Evolutionary conservation across 2,329 filamentous ascomycete genomes (phyloP).

Genomic region (Xylariaceae sp.): DNA sequence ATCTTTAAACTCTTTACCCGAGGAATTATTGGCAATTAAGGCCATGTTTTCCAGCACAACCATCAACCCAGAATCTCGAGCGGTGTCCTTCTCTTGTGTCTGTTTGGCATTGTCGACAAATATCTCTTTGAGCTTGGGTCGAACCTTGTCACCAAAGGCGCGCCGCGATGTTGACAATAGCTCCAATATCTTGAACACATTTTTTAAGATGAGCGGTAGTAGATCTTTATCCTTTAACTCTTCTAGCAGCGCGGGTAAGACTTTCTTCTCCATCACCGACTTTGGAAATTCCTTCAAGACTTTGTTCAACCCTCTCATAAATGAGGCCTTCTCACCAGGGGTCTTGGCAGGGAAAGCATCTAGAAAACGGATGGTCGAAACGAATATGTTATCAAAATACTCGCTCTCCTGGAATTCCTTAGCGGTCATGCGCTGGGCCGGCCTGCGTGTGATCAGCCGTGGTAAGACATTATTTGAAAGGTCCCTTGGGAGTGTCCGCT

Average conservation of each 20-base stretch:
- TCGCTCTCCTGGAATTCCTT: constrained; percentile 91
- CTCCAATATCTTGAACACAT: constrained; percentile 85
- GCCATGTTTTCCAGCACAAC: constrained; percentile 82
- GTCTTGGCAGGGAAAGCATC: constrained; percentile 91
- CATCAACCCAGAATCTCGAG: constrained; percentile 87
- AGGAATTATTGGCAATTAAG: constrained; percentile 74
- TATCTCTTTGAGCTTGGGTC: constrained; percentile 79
- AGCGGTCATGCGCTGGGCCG: constrained; percentile 83
- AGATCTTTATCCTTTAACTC: constrained; percentile 92
- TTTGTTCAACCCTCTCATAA: constrained; percentile 82
- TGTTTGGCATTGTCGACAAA: constrained; percentile 65
- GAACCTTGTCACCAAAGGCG: constrained; percentile 78
- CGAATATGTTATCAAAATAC: constrained; percentile 95
- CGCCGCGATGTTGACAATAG: constrained; percentile 74
- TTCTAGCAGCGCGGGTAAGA: constrained; percentile 83
- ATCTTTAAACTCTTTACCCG: constrained; percentile 92
- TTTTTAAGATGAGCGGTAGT: constrained; percentile 80
- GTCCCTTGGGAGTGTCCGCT: constrained; percentile 75
- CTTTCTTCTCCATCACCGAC: constrained; percentile 90
- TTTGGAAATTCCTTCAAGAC: constrained; percentile 91
- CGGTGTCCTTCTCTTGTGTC: constrained; percentile 70
- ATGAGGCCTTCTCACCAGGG: constrained; percentile 83
- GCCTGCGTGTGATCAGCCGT: constrained; percentile 79
- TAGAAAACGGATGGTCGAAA: constrained; percentile 93
- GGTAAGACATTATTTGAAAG: constrained; percentile 75